Evolutionary conservation across 2,329 filamentous ascomycete genomes (phyloP).

Genomic region (Colletotrichum australisinense): DNA sequence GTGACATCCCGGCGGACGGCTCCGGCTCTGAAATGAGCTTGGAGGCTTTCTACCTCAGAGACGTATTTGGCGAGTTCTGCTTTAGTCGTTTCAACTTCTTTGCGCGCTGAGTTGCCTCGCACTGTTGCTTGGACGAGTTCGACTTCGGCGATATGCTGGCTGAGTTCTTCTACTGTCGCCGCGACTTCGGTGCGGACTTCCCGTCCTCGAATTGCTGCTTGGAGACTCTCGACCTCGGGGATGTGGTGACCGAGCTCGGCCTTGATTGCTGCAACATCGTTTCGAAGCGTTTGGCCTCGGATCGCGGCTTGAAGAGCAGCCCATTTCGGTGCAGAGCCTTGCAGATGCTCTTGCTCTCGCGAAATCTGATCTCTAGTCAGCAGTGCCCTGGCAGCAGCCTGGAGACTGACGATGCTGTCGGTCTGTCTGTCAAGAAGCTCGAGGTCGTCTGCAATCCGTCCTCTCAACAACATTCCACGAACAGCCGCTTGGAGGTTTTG

Average conservation of each 20-base stretch:
- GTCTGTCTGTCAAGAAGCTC: slow-evolving; percentile 63
- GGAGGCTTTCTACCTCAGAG: slow-evolving; percentile 58
- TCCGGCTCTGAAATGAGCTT: slow-evolving; percentile 64
- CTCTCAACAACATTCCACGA: slow-evolving; percentile 74
- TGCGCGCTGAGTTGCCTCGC: slow-evolving; percentile 61
- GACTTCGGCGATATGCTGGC: slow-evolving; percentile 48
- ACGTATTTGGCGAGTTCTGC: slow-evolving; percentile 59
- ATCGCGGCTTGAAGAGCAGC: slow-evolving; percentile 58
- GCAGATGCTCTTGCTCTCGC: slow-evolving; percentile 62
- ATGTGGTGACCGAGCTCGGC: slow-evolving; percentile 59
- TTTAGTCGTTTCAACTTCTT: slow-evolving; percentile 55
- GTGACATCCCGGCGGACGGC: slow-evolving; percentile 64
- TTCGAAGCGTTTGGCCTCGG: slow-evolving; percentile 62
- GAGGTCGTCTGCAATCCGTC: slow-evolving; percentile 64
- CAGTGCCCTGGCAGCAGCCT: slow-evolving; percentile 74
- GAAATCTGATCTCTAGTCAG: slow-evolving; percentile 67
- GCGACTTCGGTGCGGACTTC: slow-evolving; percentile 57
- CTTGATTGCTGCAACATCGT: slow-evolving; percentile 56
- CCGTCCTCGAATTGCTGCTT: slow-evolving; percentile 64
- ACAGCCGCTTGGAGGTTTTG: slow-evolving; percentile 73
- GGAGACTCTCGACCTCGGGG: slow-evolving; percentile 56
- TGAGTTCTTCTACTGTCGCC: slow-evolving; percentile 59
- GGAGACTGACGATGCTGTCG: slow-evolving; percentile 65
- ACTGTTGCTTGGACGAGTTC: slow-evolving; percentile 53
- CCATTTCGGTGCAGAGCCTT: slow-evolving; percentile 62